phyloP scores from a whole-genome alignment of 2,329 filamentous ascomycete genomes.

The Zalaria obscura region DNA sequence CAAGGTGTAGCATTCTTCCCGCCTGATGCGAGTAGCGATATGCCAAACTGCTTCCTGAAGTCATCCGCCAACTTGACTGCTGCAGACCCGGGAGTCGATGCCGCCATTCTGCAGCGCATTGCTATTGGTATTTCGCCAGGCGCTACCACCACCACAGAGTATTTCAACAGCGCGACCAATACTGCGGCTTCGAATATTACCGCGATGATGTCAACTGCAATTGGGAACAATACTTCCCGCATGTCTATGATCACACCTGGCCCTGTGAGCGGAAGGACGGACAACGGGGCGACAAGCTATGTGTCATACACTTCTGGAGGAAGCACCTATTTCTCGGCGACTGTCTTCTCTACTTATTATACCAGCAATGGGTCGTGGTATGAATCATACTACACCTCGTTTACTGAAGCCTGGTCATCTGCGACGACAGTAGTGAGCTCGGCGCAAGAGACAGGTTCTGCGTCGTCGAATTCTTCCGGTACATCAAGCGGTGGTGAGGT shows the following conservation, averaged over 20 bases:
- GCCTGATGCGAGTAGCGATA: constrained; percentile 6
- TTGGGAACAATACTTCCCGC: constrained; percentile 14
- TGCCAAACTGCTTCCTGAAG: constrained; percentile 19
- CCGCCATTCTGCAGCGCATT: constrained; percentile 15
- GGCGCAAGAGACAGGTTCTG: constrained; percentile 9
- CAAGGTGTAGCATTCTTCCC: constrained; percentile 16
- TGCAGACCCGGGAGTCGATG: constrained; percentile 12
- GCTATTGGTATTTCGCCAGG: constrained; percentile 12
- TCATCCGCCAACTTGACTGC: constrained; percentile 11
- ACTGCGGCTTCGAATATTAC: constrained; percentile 8
- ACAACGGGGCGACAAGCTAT: constrained; percentile 9
- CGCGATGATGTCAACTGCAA: constrained; percentile 11
- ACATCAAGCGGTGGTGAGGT: constrained; percentile 3
- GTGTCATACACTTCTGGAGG: constrained; percentile 16
- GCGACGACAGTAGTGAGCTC: constrained; percentile 13
- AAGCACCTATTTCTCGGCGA: constrained; percentile 15
- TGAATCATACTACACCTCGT: constrained; percentile 15
- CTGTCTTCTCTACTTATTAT: constrained; percentile 14
- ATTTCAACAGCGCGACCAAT: constrained; percentile 8
- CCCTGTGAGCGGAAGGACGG: constrained; percentile 11
- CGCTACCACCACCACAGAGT: constrained; percentile 12
- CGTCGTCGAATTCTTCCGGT: constrained; percentile 8
- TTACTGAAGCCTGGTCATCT: constrained; percentile 13
- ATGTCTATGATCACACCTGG: constrained; percentile 16
- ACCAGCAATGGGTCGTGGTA: constrained; percentile 14